Evolutionary conservation across 2,329 filamentous ascomycete species (phyloP).

Genomic region (Phyllachora maydis): DNA sequence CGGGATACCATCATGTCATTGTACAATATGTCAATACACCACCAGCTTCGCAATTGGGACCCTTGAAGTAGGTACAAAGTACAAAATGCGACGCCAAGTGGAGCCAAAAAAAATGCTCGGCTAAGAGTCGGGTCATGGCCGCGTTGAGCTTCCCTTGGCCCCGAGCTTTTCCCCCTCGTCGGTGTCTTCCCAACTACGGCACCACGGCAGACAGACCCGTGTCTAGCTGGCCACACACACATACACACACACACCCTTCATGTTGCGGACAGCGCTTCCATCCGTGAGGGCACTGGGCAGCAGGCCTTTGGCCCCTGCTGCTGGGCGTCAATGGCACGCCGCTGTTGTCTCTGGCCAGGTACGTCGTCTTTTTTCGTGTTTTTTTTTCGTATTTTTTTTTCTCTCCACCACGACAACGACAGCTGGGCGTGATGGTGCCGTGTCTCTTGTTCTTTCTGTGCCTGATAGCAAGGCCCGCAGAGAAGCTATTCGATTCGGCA

Average conservation of each 20-base stretch:
- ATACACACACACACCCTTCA: constrained; percentile 38
- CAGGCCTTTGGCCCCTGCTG: constrained; percentile 28
- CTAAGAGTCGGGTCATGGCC: too few species aligned
- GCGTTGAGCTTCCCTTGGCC: too few species aligned
- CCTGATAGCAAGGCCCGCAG: too few species aligned
- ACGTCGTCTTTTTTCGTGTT: constrained; percentile 7
- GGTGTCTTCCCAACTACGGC: constrained; percentile 9
- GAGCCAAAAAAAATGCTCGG: too few species aligned
- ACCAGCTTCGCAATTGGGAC: constrained; percentile 9
- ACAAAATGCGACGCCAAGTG: too few species aligned
- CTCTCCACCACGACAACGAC: too few species aligned
- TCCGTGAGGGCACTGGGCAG: constrained; percentile 38
- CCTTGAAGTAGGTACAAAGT: too few species aligned
- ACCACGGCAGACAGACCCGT: constrained; percentile 5
- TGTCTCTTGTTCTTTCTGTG: constrained; percentile 4
- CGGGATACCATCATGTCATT: constrained; percentile 5
- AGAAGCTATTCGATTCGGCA: constrained; percentile 38
- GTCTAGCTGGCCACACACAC: constrained; percentile 19
- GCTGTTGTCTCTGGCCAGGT: constrained; percentile 19
- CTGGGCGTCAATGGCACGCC: constrained; percentile 37
- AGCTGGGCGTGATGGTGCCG: too few species aligned
- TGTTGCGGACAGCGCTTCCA: constrained; percentile 50
- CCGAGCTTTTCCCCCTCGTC: constrained; percentile 11
- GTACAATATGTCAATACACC: constrained; percentile 10
- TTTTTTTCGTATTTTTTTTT: constrained; percentile 2